These are phyloP conservation scores for Teunomyces pallodes DNA, from an alignment of 805 yeast genomes.

Conservation along the genomic window DNA sequence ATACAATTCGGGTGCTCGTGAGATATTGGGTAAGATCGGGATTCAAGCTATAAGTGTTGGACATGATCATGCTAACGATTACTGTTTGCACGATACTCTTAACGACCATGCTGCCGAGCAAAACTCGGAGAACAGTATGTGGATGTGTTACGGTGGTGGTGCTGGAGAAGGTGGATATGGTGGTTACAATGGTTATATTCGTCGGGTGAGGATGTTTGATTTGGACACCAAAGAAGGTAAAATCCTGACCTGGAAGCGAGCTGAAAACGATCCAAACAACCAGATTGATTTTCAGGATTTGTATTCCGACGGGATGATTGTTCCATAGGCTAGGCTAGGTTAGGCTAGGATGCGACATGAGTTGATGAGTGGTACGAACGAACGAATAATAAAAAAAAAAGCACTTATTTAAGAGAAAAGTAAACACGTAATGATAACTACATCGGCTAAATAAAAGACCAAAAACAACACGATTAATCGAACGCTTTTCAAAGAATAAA, in stretches of 20 bases:
- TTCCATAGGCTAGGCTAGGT: conserved; percentile 1
- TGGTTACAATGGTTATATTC: conserved; percentile 84
- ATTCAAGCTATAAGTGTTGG: conserved; percentile 80
- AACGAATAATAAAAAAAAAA: no score
- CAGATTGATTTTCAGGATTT: conserved; percentile 51
- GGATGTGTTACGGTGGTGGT: conserved; percentile 95
- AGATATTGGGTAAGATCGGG: conserved; percentile 58
- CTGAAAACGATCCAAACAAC: conserved; percentile 52
- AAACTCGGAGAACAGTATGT: conserved; percentile 38
- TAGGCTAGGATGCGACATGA: no score
- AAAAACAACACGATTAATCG: no score
- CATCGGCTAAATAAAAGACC: no score
- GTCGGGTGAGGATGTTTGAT: conserved; percentile 74
- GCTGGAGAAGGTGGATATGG: conserved; percentile 96
- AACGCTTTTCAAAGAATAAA: no score
- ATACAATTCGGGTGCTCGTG: conserved; percentile 65
- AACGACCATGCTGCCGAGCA: conserved; percentile 21
- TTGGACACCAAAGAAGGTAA: conserved; percentile 49
- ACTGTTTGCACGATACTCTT: conserved; percentile 59
- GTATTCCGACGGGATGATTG: conserved; percentile 46
- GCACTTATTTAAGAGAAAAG: no score
- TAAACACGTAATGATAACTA: no score
- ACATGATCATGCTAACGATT: conserved; percentile 95
- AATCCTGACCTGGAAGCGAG: conserved; percentile 70
- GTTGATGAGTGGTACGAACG: no score